Percentiles rank a stretch among this genome's conserved stretches.
These are phyloP conservation scores for Aspergillus floridensis DNA, from an alignment of 2,329 filamentous ascomycete species.

Conservation along the genomic window DNA sequence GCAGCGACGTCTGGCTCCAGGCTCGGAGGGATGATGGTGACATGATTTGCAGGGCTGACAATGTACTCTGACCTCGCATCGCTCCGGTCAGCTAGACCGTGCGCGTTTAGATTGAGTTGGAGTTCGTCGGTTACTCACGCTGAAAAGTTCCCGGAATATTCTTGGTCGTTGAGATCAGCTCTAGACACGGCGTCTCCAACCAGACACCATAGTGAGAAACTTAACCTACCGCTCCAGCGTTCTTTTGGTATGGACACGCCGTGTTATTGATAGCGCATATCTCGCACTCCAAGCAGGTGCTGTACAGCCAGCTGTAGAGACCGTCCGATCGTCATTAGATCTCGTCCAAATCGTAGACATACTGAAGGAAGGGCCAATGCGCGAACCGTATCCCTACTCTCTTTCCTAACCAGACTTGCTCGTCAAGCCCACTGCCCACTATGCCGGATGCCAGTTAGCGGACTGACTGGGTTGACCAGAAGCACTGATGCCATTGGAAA, in stretches of 20 bases:
- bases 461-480: background rate
- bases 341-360: background rate
- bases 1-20: constrained; percentile 34
- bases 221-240: constrained; percentile 35
- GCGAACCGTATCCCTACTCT: constrained; percentile 34
- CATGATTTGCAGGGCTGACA: constrained; percentile 35
- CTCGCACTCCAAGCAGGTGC: constrained; percentile 38
- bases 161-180: constrained; percentile 16
- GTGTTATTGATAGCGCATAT: constrained; percentile 40
- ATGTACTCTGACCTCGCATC: constrained; percentile 29
- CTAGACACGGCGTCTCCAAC: background rate
- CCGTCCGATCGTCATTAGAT: constrained; percentile 19
- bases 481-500: background rate
- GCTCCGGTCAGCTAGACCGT: background rate
- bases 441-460: background rate
- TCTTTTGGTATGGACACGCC: constrained; percentile 39
- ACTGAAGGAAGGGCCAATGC: background rate
- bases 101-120: background rate
- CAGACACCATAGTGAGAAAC: background rate
- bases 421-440: constrained; percentile 31
- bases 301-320: constrained; percentile 35
- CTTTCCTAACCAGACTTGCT: constrained; percentile 29
- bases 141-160: constrained; percentile 41
- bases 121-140: constrained; percentile 18
- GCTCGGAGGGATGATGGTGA: constrained; percentile 35